Evolutionary conservation across 106 monocot species (phyloP), one percentile per base, ranked within the genome.

Genomic region (Acorus calamus): DNA sequence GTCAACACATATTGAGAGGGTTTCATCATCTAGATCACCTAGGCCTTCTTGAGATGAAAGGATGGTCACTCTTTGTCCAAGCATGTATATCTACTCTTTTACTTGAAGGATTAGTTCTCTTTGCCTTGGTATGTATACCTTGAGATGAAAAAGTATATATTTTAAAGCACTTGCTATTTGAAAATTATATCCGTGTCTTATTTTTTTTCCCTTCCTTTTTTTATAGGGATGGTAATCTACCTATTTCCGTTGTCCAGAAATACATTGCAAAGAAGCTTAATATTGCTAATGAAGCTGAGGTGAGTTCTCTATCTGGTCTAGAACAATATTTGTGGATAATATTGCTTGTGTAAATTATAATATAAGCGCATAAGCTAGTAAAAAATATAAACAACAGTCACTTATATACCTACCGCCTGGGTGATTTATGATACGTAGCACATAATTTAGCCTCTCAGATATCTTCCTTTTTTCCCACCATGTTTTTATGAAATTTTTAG

Each of bases 241-340:
- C 71, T 41, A 66, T 58, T 77, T 71, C 66, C 8, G 66, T 66
- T 60, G 51, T 77, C 46, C 71, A 77, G 9, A 77, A 77, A 61
- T 77, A 71, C 61, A 52, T 77, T 7, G 77, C 60, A 47, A 71
- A 54, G 71, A 77, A 77, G 61, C 77, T 77, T 45, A 56, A 77
- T 11, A 71, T 77, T 50, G 14, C 61, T 47, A 67, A 51, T 56
- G 77, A 77, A 56, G 46, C 77, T 50, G 77, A 77, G 71, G 77
- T 77, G 46, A 77, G 73, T 66, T 49, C 47, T 62, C 14, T 48
- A 47, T 62, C 49, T 49, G 5, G 6, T 42, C 0, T 28, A 28
- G 28, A 28, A 28, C 28, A 28, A 28, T 28, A 28, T 28, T 28
- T 28, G 28, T 28, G 28, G 28, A 28, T 28, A 28, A 28, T 28